Percentiles rank a stretch among this genome's conserved stretches.
Conservation (phyloP, 140 eudicot species). For the Oenanthe javanica region DNA sequence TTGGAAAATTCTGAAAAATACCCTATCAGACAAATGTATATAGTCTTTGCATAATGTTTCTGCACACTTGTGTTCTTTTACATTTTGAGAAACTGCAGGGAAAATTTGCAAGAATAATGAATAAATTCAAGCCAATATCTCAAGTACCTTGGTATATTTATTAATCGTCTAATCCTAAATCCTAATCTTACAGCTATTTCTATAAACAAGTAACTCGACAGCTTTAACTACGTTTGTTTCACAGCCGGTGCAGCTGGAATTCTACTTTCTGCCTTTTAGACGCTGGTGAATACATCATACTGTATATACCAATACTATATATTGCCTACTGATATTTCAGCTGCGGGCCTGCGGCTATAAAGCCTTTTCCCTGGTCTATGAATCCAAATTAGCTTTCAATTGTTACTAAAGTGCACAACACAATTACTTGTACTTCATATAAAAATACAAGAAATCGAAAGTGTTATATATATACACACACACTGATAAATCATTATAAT, state of each 20-base stretch:
- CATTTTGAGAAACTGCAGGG: neutral
- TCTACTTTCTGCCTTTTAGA: slow-evolving; percentile 70
- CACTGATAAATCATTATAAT: too few relatives aligned
- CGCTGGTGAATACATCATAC: slow-evolving; percentile 38
- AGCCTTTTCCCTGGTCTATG: too few relatives aligned
- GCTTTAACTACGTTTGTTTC: slow-evolving; percentile 89
- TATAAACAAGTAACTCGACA: slow-evolving; percentile 87
- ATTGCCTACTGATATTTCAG: too few relatives aligned
- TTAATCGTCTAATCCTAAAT: neutral
- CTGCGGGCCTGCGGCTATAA: too few relatives aligned
- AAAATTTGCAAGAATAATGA: neutral
- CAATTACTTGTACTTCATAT: too few relatives aligned
- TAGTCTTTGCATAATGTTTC: neutral
- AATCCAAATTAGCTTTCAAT: too few relatives aligned
- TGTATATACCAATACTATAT: neutral
- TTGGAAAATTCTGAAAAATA: neutral
- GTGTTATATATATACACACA: too few relatives aligned
- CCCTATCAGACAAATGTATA: too few relatives aligned
- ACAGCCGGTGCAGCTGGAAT: slow-evolving; percentile 92
- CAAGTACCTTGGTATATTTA: neutral
- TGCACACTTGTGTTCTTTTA: neutral
- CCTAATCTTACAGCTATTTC: slow-evolving; percentile 62
- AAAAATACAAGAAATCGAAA: too few relatives aligned
- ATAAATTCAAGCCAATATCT: neutral
- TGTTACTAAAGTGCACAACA: too few relatives aligned